These are phyloP conservation scores for Cyclanthera cordifolia DNA, from an alignment of 306 rosid genomes.

Conservation along the genomic window DNA sequence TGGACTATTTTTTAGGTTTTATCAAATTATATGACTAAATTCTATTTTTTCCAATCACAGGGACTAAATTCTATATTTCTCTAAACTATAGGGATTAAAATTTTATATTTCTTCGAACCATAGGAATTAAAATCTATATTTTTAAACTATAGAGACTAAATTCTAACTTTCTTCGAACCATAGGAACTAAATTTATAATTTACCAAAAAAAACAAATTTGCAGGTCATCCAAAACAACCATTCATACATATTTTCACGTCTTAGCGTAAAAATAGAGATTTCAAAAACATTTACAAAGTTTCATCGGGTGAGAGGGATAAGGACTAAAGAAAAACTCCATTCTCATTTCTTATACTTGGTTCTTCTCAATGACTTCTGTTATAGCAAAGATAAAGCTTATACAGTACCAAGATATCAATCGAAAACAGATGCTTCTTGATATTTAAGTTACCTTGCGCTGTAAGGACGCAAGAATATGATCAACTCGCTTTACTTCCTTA, in stretches of 20 bases:
- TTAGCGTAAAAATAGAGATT: not conserved
- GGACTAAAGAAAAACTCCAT: not conserved
- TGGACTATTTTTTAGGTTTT: no score
- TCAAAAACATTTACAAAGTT: not conserved
- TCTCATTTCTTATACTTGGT: not conserved
- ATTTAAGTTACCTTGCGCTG: constrained; percentile 54
- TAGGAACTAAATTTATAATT: no score
- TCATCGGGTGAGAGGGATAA: not conserved
- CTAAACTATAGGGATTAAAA: no score
- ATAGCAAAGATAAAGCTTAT: not conserved
- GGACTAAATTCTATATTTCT: no score
- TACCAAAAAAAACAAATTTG: no score
- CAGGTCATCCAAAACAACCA: not conserved
- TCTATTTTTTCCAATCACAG: no score
- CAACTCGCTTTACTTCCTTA: constrained; percentile 65
- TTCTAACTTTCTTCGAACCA: no score
- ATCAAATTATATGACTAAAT: no score
- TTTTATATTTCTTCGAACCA: no score
- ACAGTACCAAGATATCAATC: not conserved
- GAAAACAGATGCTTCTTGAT: not conserved
- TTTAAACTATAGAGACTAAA: no score
- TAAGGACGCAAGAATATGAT: constrained; percentile 72
- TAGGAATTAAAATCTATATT: no score
- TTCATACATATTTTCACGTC: not conserved
- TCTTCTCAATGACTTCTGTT: not conserved